Percentiles rank a stretch among this genome's conserved stretches.
These are phyloP conservation scores for Ceratobasidium sp. DNA, from an alignment of 1,284 basidiomycete species.

Conservation along the genomic window DNA sequence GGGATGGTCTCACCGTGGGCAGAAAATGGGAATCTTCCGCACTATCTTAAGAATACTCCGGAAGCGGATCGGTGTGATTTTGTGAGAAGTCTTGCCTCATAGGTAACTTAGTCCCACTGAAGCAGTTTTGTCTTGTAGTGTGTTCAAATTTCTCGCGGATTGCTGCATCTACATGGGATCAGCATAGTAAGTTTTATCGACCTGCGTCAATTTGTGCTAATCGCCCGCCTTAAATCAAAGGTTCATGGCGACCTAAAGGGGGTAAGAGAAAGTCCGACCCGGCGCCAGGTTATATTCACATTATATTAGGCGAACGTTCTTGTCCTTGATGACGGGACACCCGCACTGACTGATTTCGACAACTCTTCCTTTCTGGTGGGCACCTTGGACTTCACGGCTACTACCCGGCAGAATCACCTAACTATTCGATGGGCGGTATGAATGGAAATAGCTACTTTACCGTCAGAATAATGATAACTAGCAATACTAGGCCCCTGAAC, in stretches of 20 bases:
- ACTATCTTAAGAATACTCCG: background rate
- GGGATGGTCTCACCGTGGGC: background rate
- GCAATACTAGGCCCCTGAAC: background rate
- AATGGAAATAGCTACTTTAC: too few species aligned
- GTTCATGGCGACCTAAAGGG: conserved; percentile 26
- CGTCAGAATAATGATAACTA: background rate
- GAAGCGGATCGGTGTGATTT: background rate
- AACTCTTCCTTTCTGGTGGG: background rate
- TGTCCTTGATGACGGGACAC: background rate
- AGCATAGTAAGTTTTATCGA: background rate
- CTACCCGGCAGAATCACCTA: background rate
- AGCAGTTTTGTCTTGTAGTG: background rate
- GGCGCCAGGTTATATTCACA: background rate
- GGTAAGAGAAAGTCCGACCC: background rate
- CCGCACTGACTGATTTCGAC: conserved; percentile 4
- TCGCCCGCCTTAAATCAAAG: background rate
- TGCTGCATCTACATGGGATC: background rate
- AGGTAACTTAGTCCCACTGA: too few species aligned
- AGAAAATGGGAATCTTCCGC: background rate
- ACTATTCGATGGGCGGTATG: conserved; percentile 11
- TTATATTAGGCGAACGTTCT: background rate
- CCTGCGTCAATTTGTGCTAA: background rate
- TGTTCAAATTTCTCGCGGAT: background rate
- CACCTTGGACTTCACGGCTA: conserved; percentile 15
- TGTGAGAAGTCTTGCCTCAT: background rate